These are phyloP conservation scores for Microsporum ferrugineum DNA, from an alignment of 2,329 filamentous ascomycete species.

Conservation along the genomic window DNA sequence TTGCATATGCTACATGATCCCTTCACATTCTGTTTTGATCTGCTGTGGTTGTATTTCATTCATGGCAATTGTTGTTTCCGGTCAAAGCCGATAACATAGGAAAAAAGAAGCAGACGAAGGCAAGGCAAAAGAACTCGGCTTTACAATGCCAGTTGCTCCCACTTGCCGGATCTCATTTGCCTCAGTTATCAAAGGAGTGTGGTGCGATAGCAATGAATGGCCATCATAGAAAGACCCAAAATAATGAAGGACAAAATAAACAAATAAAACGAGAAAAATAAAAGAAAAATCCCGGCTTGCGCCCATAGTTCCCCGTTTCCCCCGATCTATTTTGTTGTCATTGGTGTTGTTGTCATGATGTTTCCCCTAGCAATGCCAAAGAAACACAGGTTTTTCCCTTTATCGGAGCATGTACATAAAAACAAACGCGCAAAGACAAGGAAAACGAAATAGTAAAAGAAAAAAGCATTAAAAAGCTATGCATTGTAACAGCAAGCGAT, in stretches of 20 bases:
- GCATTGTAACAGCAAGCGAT: background rate
- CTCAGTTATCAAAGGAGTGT: background rate
- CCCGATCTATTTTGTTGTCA: slow-evolving; percentile 1
- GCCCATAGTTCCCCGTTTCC: background rate
- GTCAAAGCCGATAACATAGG: background rate
- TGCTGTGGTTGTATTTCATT: background rate
- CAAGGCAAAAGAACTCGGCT: background rate
- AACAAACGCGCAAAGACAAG: slow-evolving; percentile 4
- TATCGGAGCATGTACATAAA: slow-evolving; percentile 1
- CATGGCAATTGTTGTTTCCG: background rate
- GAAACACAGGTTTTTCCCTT: slow-evolving; percentile 4
- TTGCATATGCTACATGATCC: background rate
- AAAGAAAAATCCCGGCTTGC: background rate
- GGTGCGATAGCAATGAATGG: background rate
- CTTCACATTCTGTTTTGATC: background rate
- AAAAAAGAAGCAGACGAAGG: background rate
- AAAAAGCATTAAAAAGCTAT: background rate
- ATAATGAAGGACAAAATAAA: background rate
- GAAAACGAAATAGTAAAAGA: slow-evolving; percentile 1
- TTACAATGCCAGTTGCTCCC: background rate
- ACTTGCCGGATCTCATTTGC: background rate
- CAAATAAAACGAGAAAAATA: background rate
- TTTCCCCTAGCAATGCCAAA: background rate
- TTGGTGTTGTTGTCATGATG: slow-evolving; percentile 1
- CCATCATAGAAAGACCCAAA: background rate